These are phyloP conservation scores for Asterochloris erici DNA, from an alignment of 139 green algal species.

Conservation along the genomic window DNA sequence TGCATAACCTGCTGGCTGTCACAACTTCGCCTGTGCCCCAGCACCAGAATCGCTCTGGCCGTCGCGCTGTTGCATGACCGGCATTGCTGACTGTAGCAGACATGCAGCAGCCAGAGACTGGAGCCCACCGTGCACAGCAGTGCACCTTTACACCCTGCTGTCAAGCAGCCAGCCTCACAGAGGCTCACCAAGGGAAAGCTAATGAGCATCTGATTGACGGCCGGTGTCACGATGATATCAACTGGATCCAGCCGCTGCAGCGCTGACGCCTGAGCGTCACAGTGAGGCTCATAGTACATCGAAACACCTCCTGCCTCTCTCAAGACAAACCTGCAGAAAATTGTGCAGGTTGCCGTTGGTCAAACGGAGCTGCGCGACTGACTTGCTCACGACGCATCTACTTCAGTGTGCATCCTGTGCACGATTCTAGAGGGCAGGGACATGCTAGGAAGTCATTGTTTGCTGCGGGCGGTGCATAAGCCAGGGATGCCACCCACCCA, in stretches of 20 bases:
- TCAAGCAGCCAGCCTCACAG: neutral
- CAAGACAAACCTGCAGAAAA: conserved; percentile 39
- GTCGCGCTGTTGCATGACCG: neutral
- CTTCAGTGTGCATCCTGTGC: neutral
- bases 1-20: neutral
- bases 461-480: too few species aligned
- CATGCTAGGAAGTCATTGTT: neutral
- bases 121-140: neutral
- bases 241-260: conserved; percentile 34
- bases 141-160: neutral
- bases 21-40: neutral
- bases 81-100: neutral
- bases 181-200: neutral
- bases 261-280: conserved; percentile 45
- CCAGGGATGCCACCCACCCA: neutral
- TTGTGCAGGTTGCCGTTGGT: too few species aligned
- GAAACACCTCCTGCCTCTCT: conserved; percentile 32
- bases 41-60: neutral
- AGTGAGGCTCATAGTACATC: conserved; percentile 78
- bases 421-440: too few species aligned
- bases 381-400: neutral
- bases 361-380: neutral
- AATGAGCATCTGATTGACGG: conserved; percentile 32
- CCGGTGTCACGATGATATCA: conserved; percentile 62
- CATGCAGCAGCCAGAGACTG: too few species aligned